A percentile compares a stretch with the other conserved stretches of the same genome.
Evolutionary conservation across 176 grass and related monocot genomes (phyloP).

Genomic region (Metroxylon sagu): DNA sequence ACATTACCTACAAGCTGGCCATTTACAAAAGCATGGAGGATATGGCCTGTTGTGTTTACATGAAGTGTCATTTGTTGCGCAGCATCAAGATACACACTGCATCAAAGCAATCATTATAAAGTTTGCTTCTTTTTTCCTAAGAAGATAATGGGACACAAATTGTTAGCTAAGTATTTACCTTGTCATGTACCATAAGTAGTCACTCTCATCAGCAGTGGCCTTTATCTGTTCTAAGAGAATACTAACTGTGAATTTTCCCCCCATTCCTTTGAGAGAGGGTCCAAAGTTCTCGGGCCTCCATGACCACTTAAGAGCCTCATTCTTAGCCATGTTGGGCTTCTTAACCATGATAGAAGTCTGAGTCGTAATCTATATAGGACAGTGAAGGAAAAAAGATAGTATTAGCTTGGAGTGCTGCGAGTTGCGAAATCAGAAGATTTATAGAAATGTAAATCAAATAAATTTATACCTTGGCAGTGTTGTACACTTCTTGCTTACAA

Average conservation of each 20-base stretch:
- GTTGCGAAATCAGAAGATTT: no score
- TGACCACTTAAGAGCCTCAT: conserved; percentile 28
- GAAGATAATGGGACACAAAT: not conserved
- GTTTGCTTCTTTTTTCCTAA: not conserved
- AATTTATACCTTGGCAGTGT: conserved; percentile 49
- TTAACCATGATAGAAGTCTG: conserved; percentile 75
- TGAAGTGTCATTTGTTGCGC: conserved; percentile 17
- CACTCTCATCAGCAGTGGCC: conserved; percentile 46
- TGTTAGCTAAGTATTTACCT: conserved; percentile 22
- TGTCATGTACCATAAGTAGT: conserved; percentile 88
- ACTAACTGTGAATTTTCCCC: conserved; percentile 14
- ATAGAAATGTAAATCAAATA: no score
- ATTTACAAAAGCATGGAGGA: conserved; percentile 35
- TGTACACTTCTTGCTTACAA: conserved; percentile 53
- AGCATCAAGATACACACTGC: conserved; percentile 10
- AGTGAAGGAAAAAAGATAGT: no score
- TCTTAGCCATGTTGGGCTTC: conserved; percentile 18
- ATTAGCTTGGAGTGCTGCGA: no score
- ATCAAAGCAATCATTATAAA: conserved; percentile 7
- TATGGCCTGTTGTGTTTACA: conserved; percentile 26
- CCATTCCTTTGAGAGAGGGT: not conserved
- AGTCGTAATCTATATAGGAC: conserved; percentile 29
- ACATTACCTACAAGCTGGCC: conserved; percentile 20
- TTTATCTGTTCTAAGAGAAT: conserved; percentile 31
- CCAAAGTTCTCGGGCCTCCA: conserved; percentile 27